Percentiles rank a stretch among this genome's conserved stretches.
Evolutionary conservation across 2,329 filamentous ascomycete genomes (phyloP).

Genomic region (Paecilomyces niveus): DNA sequence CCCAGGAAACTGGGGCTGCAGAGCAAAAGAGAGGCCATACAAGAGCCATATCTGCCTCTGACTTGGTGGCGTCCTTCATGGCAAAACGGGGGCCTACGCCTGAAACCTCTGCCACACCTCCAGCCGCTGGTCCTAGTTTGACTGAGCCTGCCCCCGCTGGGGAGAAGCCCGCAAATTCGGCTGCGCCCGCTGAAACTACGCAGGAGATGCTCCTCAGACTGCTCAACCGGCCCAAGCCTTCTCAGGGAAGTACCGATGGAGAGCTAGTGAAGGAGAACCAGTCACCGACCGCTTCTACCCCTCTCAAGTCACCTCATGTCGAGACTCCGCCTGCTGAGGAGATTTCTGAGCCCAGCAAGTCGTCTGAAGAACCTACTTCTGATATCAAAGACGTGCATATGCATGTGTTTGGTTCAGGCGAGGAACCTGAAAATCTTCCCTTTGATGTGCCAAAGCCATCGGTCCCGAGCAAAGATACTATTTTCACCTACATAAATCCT

Average conservation of each 20-base stretch:
- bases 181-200: slow-evolving; percentile 55
- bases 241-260: slow-evolving; percentile 15
- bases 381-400: slow-evolving; percentile 26
- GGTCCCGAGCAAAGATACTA: slow-evolving; percentile 33
- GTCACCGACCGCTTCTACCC: slow-evolving; percentile 33
- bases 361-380: slow-evolving; percentile 9
- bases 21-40: slow-evolving; percentile 20
- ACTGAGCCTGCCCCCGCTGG: slow-evolving; percentile 15
- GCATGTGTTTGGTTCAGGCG: slow-evolving; percentile 21
- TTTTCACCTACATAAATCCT: slow-evolving; percentile 66
- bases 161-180: slow-evolving; percentile 12
- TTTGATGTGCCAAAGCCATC: slow-evolving; percentile 35
- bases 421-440: slow-evolving; percentile 17
- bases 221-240: slow-evolving; percentile 62
- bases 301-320: slow-evolving; percentile 21
- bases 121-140: slow-evolving; percentile 10
- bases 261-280: slow-evolving; percentile 22
- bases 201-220: slow-evolving; percentile 81
- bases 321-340: slow-evolving; percentile 14
- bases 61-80: slow-evolving; percentile 52
- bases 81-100: slow-evolving; percentile 35
- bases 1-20: slow-evolving; percentile 17
- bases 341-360: slow-evolving; percentile 3
- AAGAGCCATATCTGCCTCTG: slow-evolving; percentile 46
- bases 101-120: slow-evolving; percentile 20